Evolutionary conservation across 306 rosid species (phyloP).

Genomic region (Coriaria nepalensis): DNA sequence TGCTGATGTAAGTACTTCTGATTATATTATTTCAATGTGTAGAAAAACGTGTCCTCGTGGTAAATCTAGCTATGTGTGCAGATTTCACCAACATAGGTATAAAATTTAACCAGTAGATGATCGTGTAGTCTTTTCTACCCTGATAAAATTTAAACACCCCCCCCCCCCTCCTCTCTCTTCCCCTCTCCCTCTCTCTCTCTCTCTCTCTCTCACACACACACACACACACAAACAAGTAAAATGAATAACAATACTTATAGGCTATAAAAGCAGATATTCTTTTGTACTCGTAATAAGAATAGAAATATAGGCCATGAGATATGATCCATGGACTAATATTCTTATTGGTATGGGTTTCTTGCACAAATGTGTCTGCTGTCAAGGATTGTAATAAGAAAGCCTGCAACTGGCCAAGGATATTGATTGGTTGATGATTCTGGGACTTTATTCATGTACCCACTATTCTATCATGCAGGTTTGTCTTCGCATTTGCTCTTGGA

Average conservation of each 20-base stretch:
- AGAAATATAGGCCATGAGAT: too few relatives aligned
- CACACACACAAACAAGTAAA: too few relatives aligned
- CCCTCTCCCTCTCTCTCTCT: too few relatives aligned
- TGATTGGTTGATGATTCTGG: constrained; percentile 1
- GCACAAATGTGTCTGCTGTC: too few relatives aligned
- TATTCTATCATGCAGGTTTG: constrained; percentile 50
- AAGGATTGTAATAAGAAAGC: not conserved
- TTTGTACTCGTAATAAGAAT: too few relatives aligned
- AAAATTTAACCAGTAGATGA: not conserved
- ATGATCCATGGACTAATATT: too few relatives aligned
- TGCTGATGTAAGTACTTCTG: constrained; percentile 63
- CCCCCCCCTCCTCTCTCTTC: too few relatives aligned
- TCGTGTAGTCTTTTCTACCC: not conserved
- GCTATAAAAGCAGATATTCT: too few relatives aligned
- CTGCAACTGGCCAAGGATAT: not conserved
- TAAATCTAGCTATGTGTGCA: not conserved
- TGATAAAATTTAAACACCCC: too few relatives aligned
- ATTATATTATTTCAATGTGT: not conserved
- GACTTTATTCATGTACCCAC: constrained; percentile 6
- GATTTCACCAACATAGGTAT: not conserved
- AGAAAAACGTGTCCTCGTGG: not conserved
- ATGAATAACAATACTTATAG: too few relatives aligned
- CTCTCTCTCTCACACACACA: too few relatives aligned
- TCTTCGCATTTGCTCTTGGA: constrained; percentile 80
- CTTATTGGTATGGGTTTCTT: too few relatives aligned